Evolutionary conservation across 768 basidiomycete species (phyloP), one percentile per base, ranked within the genome.

Genomic region (Lactifluus volemus): DNA sequence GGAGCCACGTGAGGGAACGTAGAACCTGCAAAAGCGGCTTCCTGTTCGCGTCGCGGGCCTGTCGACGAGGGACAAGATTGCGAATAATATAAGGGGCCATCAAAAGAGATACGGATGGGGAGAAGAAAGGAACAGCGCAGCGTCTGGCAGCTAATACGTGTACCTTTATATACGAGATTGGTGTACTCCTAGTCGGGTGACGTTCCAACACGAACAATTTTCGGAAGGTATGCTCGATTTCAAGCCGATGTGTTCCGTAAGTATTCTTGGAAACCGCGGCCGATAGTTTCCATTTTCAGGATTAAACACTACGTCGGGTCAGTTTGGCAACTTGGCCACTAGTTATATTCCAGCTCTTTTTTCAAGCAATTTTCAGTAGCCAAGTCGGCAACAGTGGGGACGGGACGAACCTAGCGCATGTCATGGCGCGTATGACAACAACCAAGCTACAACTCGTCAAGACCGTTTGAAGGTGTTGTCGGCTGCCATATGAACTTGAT

Each of bases 1-100:
- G 83, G 6, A 79, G 60, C 69, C 71, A 77, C 0, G 76, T 79
- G 49, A 85, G 65, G 3, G 65, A 67, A 9, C 42, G 49, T 30
- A 85, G 65, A 0, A 78, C 80, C 2, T 69, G 64, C 17, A 78
- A 59, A 29, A 82, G 58, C 4, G 79, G 75, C 36, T 73, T 47
- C 7, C 34, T 39, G 17, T 53, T 58, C 10, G n/a, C 58, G 4
- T 62, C 32, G 11, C 9, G 41, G 0, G 38, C 39, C 30, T 62
- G 53, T 14, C 47, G 53, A 19, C 47, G 64, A 1, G 58, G 64
- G 34, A 59, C 0, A 21, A 65, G 61, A 49, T 55, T 63, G 19
- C 47, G 58, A 25, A 65, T 41, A 30, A 63, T 63, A 34, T 59
- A 50, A 39, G 64, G 62, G 12, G 64, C 54, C 64, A 65, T 65